Conservation (phyloP, 2,329 filamentous ascomycete species). For the Aspergillus spinulosporus region DNA sequence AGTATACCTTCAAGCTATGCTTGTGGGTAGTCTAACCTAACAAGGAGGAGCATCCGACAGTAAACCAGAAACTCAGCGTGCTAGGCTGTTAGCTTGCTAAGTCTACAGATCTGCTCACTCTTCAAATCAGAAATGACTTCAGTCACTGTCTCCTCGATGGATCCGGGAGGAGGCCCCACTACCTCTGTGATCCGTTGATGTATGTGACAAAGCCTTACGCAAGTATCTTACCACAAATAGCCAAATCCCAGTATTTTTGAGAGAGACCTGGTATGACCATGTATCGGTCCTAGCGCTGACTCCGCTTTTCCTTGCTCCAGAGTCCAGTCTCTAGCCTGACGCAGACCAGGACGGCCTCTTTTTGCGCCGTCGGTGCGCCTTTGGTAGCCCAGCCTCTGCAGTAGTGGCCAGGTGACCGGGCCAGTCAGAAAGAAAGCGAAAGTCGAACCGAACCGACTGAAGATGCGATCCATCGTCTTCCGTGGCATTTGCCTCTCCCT, state of each 20-base stretch:
- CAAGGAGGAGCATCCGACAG: conserved; percentile 3
- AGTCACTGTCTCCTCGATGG: not conserved
- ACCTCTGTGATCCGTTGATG: not conserved
- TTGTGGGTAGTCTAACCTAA: conserved; percentile 1
- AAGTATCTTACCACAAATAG: not conserved
- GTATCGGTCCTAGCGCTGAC: conserved; percentile 23
- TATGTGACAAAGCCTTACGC: not conserved
- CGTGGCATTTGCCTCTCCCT: conserved; percentile 22
- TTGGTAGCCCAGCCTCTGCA: conserved; percentile 16
- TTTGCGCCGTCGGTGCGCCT: conserved; percentile 7
- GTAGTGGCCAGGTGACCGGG: conserved; percentile 1
- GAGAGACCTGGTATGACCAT: not conserved
- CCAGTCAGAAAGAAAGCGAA: conserved; percentile 4
- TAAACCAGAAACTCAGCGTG: not conserved
- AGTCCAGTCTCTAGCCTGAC: not conserved
- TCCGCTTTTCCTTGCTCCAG: conserved; percentile 20
- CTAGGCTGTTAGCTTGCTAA: not conserved
- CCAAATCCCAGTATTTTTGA: not conserved
- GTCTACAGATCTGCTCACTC: not conserved
- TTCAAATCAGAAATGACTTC: not conserved
- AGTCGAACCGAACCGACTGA: not conserved
- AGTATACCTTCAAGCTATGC: not conserved
- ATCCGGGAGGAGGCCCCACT: not conserved
- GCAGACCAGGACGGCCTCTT: not conserved
- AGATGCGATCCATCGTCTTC: conserved; percentile 19